Conservation (phyloP, 306 rosid genomes). For the Dalbergia cochinchinensis region DNA sequence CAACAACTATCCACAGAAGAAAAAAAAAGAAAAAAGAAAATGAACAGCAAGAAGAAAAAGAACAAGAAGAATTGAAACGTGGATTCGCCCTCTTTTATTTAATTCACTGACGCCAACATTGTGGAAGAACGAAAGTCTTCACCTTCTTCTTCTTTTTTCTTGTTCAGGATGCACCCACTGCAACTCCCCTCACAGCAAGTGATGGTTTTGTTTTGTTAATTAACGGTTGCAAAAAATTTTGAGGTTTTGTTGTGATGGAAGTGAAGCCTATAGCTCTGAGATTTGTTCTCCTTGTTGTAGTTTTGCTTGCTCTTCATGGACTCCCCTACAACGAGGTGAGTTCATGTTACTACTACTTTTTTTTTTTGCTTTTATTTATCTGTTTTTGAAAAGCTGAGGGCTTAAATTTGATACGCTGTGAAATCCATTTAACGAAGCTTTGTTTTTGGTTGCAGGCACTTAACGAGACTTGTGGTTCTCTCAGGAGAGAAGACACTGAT, state of each 20-base stretch:
- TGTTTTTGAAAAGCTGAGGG: neutral
- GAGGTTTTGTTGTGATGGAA: conserved; percentile 12
- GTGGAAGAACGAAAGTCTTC: neutral
- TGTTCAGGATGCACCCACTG: neutral
- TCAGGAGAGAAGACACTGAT: conserved; percentile 36
- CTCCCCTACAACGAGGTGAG: conserved; percentile 49
- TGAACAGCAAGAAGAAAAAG: neutral
- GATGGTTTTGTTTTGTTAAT: neutral
- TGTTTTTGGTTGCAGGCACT: conserved; percentile 44
- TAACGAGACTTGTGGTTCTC: conserved; percentile 51
- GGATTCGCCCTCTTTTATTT: neutral
- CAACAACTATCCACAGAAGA: neutral
- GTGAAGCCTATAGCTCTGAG: conserved; percentile 28
- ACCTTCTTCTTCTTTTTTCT: neutral
- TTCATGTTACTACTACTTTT: neutral
- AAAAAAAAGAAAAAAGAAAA: neutral
- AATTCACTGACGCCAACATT: neutral
- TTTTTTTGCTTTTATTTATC: neutral
- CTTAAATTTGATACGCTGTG: neutral
- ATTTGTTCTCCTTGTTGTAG: conserved; percentile 35
- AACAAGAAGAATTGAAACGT: neutral
- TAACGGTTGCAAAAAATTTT: conserved; percentile 16
- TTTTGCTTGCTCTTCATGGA: conserved; percentile 32
- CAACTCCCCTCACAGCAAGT: neutral
- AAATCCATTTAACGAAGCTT: conserved; percentile 20